Evolutionary conservation across 2,329 filamentous ascomycete genomes (phyloP), one percentile per base, ranked within the genome.

Genomic region (Diplodia mutila): DNA sequence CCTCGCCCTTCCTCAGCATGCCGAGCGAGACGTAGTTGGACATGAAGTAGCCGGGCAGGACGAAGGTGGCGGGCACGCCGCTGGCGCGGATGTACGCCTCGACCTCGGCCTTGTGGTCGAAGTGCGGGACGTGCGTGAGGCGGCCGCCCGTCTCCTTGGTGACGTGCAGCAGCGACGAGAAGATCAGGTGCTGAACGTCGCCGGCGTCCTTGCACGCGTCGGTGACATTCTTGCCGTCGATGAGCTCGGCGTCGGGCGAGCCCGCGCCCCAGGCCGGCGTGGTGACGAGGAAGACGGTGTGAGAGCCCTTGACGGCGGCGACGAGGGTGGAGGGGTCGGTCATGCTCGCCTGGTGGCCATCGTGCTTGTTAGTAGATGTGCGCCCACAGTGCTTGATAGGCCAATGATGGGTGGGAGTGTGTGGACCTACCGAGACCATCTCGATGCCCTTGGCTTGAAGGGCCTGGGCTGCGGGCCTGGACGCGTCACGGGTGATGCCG

Each of bases 401-500:
- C 4, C 14, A 21, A 4, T 2, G 21, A n/a, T n/a, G 29, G 29
- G 29, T 32, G 29, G n/a, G n/a, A n/a, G 29, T 32, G 55, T 11
- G 69, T 78, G 39, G 87, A 69, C 89, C n/a, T 48, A 48, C 82
- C 61, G 83, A 86, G 74, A 82, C 71, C 57, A 85, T 80, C 61
- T 88, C 83, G 1, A 84, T 82, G 4, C 85, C 86, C 57, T 81
- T 75, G 0, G 72, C 71, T 0, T 76, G 66, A 3, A 89, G 80
- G 3, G 77, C 76, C 72, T 84, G 80, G 18, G 85, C 80, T 1
- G 78, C 78, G 0, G 81, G 71, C 63, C 81, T 83, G 18, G 75
- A 73, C 2, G 76, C 69, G 68, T 87, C 80, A 54, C 87, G 85
- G 2, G 86, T 87, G 32, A 89, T 80, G 54, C 80, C 87, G 27